phyloP scores from a whole-genome alignment of 2,329 filamentous ascomycete species.

The Purpureocillium lavendulum region DNA sequence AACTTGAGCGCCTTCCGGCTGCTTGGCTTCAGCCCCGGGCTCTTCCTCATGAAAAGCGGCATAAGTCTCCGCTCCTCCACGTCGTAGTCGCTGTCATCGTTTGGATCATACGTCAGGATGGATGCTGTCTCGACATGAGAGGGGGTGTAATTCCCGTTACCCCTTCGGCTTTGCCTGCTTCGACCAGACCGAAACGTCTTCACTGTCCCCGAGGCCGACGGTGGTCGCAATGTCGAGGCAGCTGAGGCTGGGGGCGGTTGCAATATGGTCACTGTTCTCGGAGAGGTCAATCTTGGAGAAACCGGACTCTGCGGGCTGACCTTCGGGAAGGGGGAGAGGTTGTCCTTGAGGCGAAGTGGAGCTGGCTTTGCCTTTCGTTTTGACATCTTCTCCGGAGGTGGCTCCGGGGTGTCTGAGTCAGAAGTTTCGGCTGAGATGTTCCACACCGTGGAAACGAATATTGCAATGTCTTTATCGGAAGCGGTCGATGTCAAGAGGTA shows the following conservation, averaged over 20 bases:
- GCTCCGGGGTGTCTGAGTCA: conserved; percentile 36
- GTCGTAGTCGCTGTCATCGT: conserved; percentile 34
- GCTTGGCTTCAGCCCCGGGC: conserved; percentile 27
- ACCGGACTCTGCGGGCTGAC: conserved; percentile 12
- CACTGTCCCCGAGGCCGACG: conserved; percentile 13
- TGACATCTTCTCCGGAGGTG: conserved; percentile 10
- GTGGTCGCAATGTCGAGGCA: conserved; percentile 2
- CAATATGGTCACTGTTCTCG: conserved; percentile 1
- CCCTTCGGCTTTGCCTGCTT: conserved; percentile 17
- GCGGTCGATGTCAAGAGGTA: conserved; percentile 49
- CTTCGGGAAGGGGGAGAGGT: conserved; percentile 21
- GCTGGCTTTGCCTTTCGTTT: conserved; percentile 14
- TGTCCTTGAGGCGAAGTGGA: conserved; percentile 16
- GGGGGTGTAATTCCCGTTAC: conserved; percentile 10
- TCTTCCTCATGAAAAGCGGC: conserved; percentile 36
- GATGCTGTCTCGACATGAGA: conserved; percentile 17
- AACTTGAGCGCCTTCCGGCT: conserved; percentile 46
- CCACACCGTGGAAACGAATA: conserved; percentile 44
- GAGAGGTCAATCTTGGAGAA: conserved; percentile 10
- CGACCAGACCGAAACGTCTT: conserved; percentile 19
- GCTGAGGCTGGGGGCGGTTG: conserved; percentile 5
- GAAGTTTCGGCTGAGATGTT: conserved; percentile 25
- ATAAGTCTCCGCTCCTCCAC: conserved; percentile 43
- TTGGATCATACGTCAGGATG: conserved; percentile 25
- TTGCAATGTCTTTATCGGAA: conserved; percentile 42